Evolutionary conservation across 1,284 basidiomycete species (phyloP), one percentile per base, ranked within the genome.

Genomic region (Leccinum subrobustum): DNA sequence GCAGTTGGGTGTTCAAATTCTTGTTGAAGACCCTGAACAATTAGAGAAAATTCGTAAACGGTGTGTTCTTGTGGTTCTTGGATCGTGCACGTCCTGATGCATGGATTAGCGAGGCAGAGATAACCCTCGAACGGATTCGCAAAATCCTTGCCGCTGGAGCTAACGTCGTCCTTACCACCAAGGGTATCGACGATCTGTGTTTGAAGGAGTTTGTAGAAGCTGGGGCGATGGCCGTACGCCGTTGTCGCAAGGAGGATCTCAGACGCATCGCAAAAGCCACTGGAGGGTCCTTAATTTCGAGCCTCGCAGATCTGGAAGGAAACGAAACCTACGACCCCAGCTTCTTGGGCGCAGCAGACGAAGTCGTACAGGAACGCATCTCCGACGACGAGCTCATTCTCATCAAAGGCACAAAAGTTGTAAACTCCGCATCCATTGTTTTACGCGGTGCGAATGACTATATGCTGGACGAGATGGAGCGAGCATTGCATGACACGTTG

Each of bases 391-490:
- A 99, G 75, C 84, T 98, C 53, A 99, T 99, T 75, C 81, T 99
- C 62, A 83, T 99, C 78, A 98, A 97, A 79, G 97, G 97, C 5
- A 98, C 96, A 59, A 99, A 97, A 79, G 90, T 95, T 37, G 96
- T 98, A 73, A 96, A 81, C 79, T 96, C 95, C 20, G 83, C 92
- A 25, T 98, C 96, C 44, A 92, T 99, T 72, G 87, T 99, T 62
- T 80, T 99, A 63, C 87, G 97, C 61, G 97, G 97, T 60, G 97
- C 97, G 44, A 99, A 99, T 77, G 97, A 99, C 78, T 99, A 98
- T 77, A 94, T 99, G 91, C 80, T 99, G 66, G 97, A 99, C 76
- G 97, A 99, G 82, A 99, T 99, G 97, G 97, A 99, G 79, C 83
- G 97, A 37, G 89, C 95, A 1, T 77, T 99, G 67, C 97, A 99